A percentile compares a stretch with the other conserved stretches of the same genome.
Evolutionary conservation across 2,329 filamentous ascomycete genomes (phyloP).

Genomic region (Blumeria hordei): DNA sequence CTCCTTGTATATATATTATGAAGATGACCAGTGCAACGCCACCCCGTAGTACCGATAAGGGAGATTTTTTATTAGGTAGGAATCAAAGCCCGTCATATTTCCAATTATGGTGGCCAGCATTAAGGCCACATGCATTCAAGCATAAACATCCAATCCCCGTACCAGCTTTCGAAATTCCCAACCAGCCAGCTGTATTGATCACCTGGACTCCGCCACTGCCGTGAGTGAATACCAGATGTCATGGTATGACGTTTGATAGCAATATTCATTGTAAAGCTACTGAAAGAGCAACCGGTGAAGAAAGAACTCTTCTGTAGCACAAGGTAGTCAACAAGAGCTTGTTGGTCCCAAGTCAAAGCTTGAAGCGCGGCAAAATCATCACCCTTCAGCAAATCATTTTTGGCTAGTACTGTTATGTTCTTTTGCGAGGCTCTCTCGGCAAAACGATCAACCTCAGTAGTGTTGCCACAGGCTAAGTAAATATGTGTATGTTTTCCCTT

Average conservation of each 20-base stretch:
- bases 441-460: constrained; percentile 19
- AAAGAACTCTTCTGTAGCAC: constrained; percentile 21
- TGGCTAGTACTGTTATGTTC: constrained; percentile 19
- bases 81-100: too few species aligned
- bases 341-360: constrained; percentile 23
- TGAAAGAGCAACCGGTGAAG: constrained; percentile 23
- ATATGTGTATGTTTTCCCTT: constrained; percentile 16
- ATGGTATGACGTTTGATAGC: constrained; percentile 22
- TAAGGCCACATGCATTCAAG: constrained; percentile 14
- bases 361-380: constrained; percentile 16
- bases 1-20: too few species aligned
- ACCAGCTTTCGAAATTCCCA: constrained; percentile 22
- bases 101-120: background rate
- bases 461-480: constrained; percentile 23
- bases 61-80: too few species aligned
- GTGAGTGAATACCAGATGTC: constrained; percentile 12
- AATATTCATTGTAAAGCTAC: constrained; percentile 24
- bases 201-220: constrained; percentile 21
- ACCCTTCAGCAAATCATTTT: constrained; percentile 19
- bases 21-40: too few species aligned
- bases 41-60: too few species aligned
- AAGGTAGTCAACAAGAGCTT: constrained; percentile 25
- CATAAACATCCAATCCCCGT: constrained; percentile 25
- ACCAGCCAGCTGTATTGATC: constrained; percentile 21
- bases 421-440: constrained; percentile 14